Evolutionary conservation across 139 green algal genomes (phyloP).

Genomic region (Cymbomonas tetramitiformis): DNA sequence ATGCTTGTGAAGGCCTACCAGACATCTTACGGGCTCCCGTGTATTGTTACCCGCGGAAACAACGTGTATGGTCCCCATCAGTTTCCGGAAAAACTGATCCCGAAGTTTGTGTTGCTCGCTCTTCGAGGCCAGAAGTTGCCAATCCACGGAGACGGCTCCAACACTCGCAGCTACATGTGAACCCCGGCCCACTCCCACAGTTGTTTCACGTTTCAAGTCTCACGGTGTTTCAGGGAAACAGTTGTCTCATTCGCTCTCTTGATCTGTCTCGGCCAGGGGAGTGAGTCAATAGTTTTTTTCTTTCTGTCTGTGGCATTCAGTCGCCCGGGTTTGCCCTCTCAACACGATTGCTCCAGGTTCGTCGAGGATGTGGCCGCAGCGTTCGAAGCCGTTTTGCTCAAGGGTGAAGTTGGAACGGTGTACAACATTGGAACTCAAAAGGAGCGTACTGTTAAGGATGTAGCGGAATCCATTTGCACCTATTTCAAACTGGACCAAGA

Average conservation of each 20-base stretch:
- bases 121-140: slow-evolving; percentile 41
- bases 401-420: slow-evolving; percentile 44
- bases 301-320: no score
- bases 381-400: slow-evolving; percentile 67
- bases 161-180: slow-evolving; percentile 31
- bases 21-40: slow-evolving; percentile 49
- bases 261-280: no score
- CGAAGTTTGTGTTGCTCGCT: slow-evolving; percentile 37
- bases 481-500: slow-evolving; percentile 35
- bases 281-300: no score
- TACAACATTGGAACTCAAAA: slow-evolving; percentile 96
- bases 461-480: slow-evolving; percentile 42
- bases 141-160: slow-evolving; percentile 45
- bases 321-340: no score
- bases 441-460: slow-evolving; percentile 77
- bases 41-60: slow-evolving; percentile 92
- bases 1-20: slow-evolving; percentile 86
- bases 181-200: no score
- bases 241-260: no score
- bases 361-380: slow-evolving; percentile 86
- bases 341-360: no score
- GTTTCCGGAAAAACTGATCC: slow-evolving; percentile 51
- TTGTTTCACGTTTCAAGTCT: no score
- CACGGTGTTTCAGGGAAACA: no score
- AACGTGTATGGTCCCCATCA: slow-evolving; percentile 96